Conservation (phyloP, 1,284 basidiomycete species). For the Stygiomarasmius scandens region DNA sequence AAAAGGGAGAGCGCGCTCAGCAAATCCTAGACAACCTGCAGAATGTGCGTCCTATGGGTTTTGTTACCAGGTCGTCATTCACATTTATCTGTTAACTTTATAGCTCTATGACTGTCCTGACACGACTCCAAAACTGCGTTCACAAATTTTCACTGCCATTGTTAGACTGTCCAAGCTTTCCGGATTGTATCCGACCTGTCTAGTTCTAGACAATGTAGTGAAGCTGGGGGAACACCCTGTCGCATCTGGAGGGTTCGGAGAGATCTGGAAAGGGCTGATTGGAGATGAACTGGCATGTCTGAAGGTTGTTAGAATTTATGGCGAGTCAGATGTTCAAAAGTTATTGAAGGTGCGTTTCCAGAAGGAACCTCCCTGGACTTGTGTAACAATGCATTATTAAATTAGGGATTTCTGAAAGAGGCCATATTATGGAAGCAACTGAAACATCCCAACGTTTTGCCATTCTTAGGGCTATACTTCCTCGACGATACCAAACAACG, state of each 20-base stretch:
- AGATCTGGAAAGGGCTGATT: constrained; percentile 7
- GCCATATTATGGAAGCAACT: constrained; percentile 33
- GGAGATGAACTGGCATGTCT: neutral
- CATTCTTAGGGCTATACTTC: constrained; percentile 31
- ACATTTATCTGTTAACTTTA: too few species aligned
- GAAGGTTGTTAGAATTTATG: constrained; percentile 1
- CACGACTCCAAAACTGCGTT: neutral
- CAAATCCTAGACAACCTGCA: too few species aligned
- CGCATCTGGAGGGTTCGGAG: constrained; percentile 3
- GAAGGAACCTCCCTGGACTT: neutral
- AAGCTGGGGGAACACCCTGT: constrained; percentile 2
- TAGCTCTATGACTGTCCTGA: too few species aligned
- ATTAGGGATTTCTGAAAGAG: constrained; percentile 17
- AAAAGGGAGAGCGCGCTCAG: too few species aligned
- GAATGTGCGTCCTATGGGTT: too few species aligned
- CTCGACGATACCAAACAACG: constrained; percentile 13
- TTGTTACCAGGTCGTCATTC: too few species aligned
- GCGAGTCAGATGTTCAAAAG: neutral
- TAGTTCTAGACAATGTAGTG: neutral
- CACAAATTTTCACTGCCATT: neutral
- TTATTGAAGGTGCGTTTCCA: neutral
- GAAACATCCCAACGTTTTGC: constrained; percentile 32
- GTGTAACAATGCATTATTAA: neutral
- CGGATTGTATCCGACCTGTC: neutral
- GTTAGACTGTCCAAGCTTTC: too few species aligned